Conservation (phyloP, 441 rosid genomes). For the Erodium moschatum region DNA sequence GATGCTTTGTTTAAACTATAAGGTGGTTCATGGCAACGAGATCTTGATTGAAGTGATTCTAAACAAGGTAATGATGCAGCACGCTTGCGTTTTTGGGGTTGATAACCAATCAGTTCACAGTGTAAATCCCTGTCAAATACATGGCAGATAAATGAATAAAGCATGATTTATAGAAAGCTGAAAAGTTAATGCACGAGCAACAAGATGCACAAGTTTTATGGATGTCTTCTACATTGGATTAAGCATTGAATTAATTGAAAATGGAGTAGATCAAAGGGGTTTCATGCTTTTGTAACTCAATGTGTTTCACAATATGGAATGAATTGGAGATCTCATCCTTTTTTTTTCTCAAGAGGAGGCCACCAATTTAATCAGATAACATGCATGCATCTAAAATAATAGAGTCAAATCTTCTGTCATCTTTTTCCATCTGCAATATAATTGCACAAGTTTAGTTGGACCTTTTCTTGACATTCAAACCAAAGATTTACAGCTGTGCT, state of each 20-base stretch:
- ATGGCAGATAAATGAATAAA: conserved; percentile 2
- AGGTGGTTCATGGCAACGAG: neutral
- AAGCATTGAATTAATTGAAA: neutral
- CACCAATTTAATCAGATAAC: neutral
- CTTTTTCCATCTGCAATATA: neutral
- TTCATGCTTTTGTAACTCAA: neutral
- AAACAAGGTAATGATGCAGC: neutral
- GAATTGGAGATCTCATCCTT: neutral
- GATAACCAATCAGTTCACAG: conserved; percentile 14
- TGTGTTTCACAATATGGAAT: neutral
- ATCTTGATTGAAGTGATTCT: neutral
- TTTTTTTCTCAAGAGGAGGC: no score
- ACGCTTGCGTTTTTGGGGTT: neutral
- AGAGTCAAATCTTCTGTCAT: neutral
- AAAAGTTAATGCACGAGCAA: conserved; percentile 7
- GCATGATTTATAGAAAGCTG: conserved; percentile 4
- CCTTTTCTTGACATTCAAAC: conserved; percentile 1
- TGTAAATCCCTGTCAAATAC: conserved; percentile 14
- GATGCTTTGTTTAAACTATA: conserved; percentile 3
- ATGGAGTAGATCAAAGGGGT: neutral
- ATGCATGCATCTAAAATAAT: neutral
- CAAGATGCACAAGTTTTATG: neutral
- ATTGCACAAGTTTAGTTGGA: neutral
- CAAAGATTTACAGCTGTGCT: conserved; percentile 3
- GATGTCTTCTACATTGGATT: neutral